Evolutionary conservation across 129 eudicot genomes (phyloP).

Genomic region (Centaurea solstitialis): DNA sequence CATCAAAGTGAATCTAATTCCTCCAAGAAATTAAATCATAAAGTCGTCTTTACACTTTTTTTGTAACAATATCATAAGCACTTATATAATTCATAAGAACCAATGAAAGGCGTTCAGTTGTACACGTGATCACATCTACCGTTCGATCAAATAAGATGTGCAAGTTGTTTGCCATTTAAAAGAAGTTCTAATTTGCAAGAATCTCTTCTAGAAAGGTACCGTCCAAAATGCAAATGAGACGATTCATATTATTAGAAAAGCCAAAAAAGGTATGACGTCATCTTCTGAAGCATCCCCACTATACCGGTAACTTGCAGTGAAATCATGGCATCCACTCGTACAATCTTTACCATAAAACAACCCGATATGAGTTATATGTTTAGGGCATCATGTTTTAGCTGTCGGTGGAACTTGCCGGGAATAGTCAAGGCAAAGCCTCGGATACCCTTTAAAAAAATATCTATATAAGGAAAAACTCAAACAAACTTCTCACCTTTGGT

Average conservation of each 20-base stretch:
- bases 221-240: neutral
- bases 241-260: neutral
- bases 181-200: neutral
- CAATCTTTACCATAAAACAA: neutral
- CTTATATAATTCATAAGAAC: neutral
- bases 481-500: neutral
- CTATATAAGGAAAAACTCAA: neutral
- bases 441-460: too few species aligned
- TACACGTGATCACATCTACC: neutral
- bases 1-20: constrained; percentile 32
- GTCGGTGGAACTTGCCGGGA: too few species aligned
- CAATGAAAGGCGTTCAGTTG: neutral
- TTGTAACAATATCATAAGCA: neutral
- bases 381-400: too few species aligned
- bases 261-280: neutral
- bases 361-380: too few species aligned
- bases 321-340: neutral
- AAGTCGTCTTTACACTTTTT: constrained; percentile 10
- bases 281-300: neutral
- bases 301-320: neutral
- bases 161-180: neutral
- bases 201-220: neutral
- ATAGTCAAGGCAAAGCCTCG: too few species aligned
- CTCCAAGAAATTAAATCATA: constrained; percentile 2
- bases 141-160: neutral